Evolutionary conservation across 495 filamentous ascomycete species (phyloP).

Genomic region (Echria macrotheca): DNA sequence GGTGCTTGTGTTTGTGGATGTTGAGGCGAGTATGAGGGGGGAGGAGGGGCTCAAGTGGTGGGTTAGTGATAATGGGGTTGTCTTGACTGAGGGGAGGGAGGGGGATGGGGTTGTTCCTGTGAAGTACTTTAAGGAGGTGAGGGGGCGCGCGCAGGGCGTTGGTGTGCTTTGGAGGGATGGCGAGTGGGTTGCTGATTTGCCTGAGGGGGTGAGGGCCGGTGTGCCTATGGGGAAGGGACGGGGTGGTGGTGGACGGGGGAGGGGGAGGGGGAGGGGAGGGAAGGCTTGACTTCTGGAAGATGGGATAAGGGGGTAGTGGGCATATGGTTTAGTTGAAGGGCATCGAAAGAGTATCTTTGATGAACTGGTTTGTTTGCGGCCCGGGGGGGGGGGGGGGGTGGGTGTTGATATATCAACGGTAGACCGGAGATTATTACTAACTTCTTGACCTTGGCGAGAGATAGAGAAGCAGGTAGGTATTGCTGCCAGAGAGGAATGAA

Average conservation of each 20-base stretch:
- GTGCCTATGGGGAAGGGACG: constrained; percentile 43
- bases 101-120: constrained; percentile 37
- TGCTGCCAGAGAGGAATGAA: too few relatives aligned
- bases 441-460: too few relatives aligned
- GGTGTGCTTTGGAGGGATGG: constrained; percentile 64
- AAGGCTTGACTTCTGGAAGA: too few relatives aligned
- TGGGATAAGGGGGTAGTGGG: constrained; percentile 5
- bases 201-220: constrained; percentile 35
- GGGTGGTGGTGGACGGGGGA: constrained; percentile 20
- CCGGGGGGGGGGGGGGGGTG: too few relatives aligned
- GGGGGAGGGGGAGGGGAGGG: constrained; percentile 17
- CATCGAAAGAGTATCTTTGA: too few relatives aligned
- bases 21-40: constrained; percentile 53
- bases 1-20: constrained; percentile 74
- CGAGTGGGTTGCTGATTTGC: constrained; percentile 52
- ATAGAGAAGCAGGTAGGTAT: too few relatives aligned
- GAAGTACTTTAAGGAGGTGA: constrained; percentile 48
- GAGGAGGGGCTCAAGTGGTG: constrained; percentile 71
- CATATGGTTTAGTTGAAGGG: constrained; percentile 5
- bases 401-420: too few relatives aligned
- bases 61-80: constrained; percentile 79
- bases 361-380: too few relatives aligned
- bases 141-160: constrained; percentile 52
- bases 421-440: too few relatives aligned
- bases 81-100: constrained; percentile 46